A percentile compares a stretch with the other conserved stretches of the same genome.
These are phyloP conservation scores for Boletus pseudo-olivaceus DNA, from an alignment of 768 basidiomycete genomes.

Conservation along the genomic window DNA sequence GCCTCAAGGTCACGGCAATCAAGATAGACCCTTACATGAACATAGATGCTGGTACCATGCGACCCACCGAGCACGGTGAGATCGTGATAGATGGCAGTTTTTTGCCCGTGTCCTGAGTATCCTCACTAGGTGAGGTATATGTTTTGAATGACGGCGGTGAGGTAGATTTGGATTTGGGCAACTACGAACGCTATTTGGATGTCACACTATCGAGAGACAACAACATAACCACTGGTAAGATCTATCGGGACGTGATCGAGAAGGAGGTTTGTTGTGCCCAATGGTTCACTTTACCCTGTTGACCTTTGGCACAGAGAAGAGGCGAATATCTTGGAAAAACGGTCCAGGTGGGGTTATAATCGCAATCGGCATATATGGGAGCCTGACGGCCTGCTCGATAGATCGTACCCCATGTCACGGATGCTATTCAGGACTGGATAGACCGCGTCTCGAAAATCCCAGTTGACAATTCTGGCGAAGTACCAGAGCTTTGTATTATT, in stretches of 20 bases:
- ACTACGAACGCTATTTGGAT: constrained; percentile 97
- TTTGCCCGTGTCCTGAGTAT: constrained; percentile 17
- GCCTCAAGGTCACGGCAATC: constrained; percentile 96
- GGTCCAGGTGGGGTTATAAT: constrained; percentile 63
- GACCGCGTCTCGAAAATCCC: constrained; percentile 92
- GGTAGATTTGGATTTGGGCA: constrained; percentile 95
- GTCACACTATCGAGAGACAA: constrained; percentile 93
- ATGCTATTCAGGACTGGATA: constrained; percentile 98
- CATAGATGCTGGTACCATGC: constrained; percentile 99
- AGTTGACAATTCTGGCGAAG: constrained; percentile 88
- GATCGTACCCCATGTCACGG: constrained; percentile 96
- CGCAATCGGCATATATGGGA: background rate
- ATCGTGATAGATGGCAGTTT: constrained; percentile 6
- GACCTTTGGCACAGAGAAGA: constrained; percentile 48
- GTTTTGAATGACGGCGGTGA: constrained; percentile 98
- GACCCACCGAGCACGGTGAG: constrained; percentile 96
- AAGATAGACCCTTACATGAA: constrained; percentile 99
- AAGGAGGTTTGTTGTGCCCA: constrained; percentile 71
- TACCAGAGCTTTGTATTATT: constrained; percentile 95
- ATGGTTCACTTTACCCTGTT: constrained; percentile 6
- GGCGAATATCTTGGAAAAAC: constrained; percentile 95
- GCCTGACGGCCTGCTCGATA: constrained; percentile 29
- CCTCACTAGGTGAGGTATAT: constrained; percentile 81
- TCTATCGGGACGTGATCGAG: constrained; percentile 95
- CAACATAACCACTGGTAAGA: constrained; percentile 98